Evolutionary conservation across 345 rosid species (phyloP), one percentile per base, ranked within the genome.

Genomic region (Kernera saxatilis): DNA sequence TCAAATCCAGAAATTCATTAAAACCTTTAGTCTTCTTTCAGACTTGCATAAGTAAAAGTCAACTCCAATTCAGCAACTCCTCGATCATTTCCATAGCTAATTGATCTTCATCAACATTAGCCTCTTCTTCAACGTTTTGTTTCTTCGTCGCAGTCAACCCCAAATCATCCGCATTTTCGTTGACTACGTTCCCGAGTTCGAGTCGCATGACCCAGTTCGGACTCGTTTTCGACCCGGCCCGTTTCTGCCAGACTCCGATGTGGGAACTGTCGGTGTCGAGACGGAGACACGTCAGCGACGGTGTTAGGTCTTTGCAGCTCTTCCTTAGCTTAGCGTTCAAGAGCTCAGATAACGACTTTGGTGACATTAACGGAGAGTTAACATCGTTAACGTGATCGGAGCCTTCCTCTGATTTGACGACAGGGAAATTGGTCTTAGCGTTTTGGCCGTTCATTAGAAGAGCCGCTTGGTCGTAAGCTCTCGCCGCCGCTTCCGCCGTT

Each of bases 21-120:
- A 44, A 44, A 10, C 1, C 22, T 1, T 52, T 52, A 2, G 18
- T 43, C 8, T 6, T 55, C 26, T 21, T 53, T 25, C n/a, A 12
- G 15, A 23, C 17, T 15, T 63, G 3, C 39, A 39, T 6, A 19
- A 45, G 21, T 44, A 13, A 22, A 67, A 69, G 77, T 62, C 78
- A 83, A 61, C 77, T 84, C 85, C 85, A 84, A 6, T 78, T 81
- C 4, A 84, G 83, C 25, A 88, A 69, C 54, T 88, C 91, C 58
- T 88, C 94, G 23, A 88, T 83, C 94, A 86, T 86, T 66, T 88
- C 91, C 89, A 86, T 55, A 50, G 91, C 85, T 60, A 86, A 37
- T 51, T 61, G 74, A 41, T 70, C 54, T 32, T 70, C 74, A 36
- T 70, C 74, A 25, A 21, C 45, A 35, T 17, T 70, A 70, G 39